phyloP scores from a whole-genome alignment of 2,329 filamentous ascomycete genomes.

The Ceratocystis destructans region DNA sequence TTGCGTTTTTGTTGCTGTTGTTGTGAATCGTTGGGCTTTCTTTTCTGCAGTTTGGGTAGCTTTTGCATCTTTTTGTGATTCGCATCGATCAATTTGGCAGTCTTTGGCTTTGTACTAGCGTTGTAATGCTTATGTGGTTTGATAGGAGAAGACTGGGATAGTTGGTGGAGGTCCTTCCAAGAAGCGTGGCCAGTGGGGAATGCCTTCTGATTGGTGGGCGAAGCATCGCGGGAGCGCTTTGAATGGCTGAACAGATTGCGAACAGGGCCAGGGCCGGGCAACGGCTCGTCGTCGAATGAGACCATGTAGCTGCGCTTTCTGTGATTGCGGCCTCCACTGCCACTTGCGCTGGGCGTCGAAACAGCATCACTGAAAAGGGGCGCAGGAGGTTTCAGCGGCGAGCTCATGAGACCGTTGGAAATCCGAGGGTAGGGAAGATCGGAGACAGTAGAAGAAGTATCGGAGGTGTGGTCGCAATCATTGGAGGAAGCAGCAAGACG shows the following conservation, averaged over 20 bases:
- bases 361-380: slow-evolving; percentile 76
- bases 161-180: slow-evolving; percentile 64
- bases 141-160: slow-evolving; percentile 77
- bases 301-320: slow-evolving; percentile 50
- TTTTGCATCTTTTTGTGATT: not conserved
- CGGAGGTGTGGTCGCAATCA: slow-evolving; percentile 64
- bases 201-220: slow-evolving; percentile 48
- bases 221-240: slow-evolving; percentile 54
- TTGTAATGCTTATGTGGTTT: slow-evolving; percentile 36
- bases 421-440: slow-evolving; percentile 52
- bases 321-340: slow-evolving; percentile 37
- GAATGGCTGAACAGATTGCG: slow-evolving; percentile 36
- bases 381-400: slow-evolving; percentile 54
- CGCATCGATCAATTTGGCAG: not conserved
- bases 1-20: not conserved
- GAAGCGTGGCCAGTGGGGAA: slow-evolving; percentile 39
- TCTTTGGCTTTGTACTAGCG: not conserved
- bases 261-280: slow-evolving; percentile 22
- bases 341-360: slow-evolving; percentile 50
- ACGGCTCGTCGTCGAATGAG: slow-evolving; percentile 38
- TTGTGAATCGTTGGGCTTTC: not conserved
- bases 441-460: slow-evolving; percentile 74
- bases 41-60: not conserved
- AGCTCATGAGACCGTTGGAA: slow-evolving; percentile 59
- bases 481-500: slow-evolving; percentile 34